Conservation (phyloP, 495 filamentous ascomycete genomes). For the Hypomontagnella monticulosa region DNA sequence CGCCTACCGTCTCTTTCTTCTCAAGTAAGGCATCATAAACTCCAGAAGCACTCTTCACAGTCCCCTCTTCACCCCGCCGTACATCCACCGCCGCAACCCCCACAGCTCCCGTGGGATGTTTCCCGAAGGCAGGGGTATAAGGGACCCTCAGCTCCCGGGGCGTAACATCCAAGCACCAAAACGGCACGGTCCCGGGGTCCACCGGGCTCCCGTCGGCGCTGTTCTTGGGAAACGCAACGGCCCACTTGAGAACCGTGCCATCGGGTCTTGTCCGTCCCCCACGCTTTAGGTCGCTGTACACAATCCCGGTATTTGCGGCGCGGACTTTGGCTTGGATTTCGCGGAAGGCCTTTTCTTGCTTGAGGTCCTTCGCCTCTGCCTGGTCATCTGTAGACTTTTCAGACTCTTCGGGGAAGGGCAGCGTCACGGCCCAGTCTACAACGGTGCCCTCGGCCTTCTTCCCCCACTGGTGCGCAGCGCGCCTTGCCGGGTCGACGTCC, state of each 20-base stretch:
- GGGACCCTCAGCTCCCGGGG: conserved; percentile 57
- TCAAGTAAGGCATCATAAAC: conserved; percentile 46
- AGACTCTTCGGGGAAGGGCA: conserved; percentile 2
- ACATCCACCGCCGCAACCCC: conserved; percentile 57
- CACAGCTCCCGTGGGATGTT: conserved; percentile 56
- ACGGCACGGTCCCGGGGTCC: conserved; percentile 51
- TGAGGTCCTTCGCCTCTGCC: conserved; percentile 27
- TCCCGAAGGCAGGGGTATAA: conserved; percentile 38
- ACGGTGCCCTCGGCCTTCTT: conserved; percentile 53
- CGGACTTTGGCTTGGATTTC: conserved; percentile 41
- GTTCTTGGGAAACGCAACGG: conserved; percentile 58
- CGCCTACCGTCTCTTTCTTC: neutral
- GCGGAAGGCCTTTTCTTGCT: conserved; percentile 40
- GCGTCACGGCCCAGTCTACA: conserved; percentile 65
- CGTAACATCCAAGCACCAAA: conserved; percentile 68
- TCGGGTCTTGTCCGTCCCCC: conserved; percentile 58
- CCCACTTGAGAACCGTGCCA: conserved; percentile 60
- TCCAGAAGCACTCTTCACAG: conserved; percentile 27
- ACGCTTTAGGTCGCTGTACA: conserved; percentile 51
- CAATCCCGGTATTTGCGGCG: conserved; percentile 43
- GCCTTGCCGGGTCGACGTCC: conserved; percentile 48
- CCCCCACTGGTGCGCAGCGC: conserved; percentile 62
- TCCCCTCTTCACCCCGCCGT: conserved; percentile 37
- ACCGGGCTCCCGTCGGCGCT: conserved; percentile 35
- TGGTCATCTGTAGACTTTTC: too few species aligned